Evolutionary conservation across 2,329 filamentous ascomycete genomes (phyloP).

Genomic region (Sodiomyces alkalinus): DNA sequence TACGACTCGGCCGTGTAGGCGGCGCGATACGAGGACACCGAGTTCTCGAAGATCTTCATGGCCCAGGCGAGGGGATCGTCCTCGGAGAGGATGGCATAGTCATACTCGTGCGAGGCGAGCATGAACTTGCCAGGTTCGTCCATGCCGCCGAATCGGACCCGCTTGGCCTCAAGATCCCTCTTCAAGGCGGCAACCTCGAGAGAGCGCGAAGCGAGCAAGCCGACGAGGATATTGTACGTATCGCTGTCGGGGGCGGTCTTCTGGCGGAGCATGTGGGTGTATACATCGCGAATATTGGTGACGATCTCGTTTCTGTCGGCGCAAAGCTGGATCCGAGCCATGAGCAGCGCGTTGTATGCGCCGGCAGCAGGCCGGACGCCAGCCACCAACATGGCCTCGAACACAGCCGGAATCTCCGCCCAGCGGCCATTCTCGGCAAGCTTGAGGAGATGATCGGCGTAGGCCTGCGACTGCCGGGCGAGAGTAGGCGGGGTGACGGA

Average conservation of each 20-base stretch:
- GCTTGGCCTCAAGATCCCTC: conserved; percentile 62
- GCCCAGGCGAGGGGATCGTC: conserved; percentile 79
- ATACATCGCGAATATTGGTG: conserved; percentile 84
- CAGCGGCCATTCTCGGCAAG: conserved; percentile 60
- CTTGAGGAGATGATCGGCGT: conserved; percentile 64
- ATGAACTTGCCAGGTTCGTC: conserved; percentile 75
- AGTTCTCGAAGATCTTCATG: conserved; percentile 70
- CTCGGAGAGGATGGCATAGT: conserved; percentile 72
- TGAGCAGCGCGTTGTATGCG: conserved; percentile 84
- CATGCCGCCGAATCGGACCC: conserved; percentile 71
- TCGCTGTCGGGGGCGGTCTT: conserved; percentile 67
- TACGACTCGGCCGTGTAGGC: conserved; percentile 73
- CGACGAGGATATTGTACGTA: conserved; percentile 80
- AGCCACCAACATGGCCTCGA: conserved; percentile 76
- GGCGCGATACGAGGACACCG: conserved; percentile 44
- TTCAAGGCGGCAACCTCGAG: conserved; percentile 64
- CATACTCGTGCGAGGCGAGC: conserved; percentile 74
- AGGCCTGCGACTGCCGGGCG: conserved; percentile 51
- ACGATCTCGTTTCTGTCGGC: conserved; percentile 69
- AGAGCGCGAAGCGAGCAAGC: conserved; percentile 65
- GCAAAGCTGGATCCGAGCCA: conserved; percentile 72
- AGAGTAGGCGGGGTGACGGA: conserved; percentile 46
- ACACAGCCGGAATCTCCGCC: conserved; percentile 77
- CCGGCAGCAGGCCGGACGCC: conserved; percentile 66
- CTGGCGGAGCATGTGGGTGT: conserved; percentile 87